Evolutionary conservation across 768 basidiomycete species (phyloP).

Genomic region (Melanogaster broomeanus): DNA sequence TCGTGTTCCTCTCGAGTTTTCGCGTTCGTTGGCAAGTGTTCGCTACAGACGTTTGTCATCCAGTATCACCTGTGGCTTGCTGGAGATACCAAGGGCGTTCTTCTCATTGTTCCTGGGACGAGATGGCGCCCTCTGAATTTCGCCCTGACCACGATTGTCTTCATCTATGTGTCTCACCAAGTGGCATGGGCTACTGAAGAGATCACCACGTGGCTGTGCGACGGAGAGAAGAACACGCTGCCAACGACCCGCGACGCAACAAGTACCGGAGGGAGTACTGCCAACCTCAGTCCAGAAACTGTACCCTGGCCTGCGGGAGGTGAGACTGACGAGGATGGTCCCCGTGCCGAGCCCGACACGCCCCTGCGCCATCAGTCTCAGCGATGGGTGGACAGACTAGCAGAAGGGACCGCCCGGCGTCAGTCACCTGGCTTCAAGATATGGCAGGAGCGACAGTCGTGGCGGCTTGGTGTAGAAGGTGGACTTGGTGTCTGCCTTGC

Average conservation of each 20-base stretch:
- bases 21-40: constrained; percentile 83
- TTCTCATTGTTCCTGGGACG: constrained; percentile 77
- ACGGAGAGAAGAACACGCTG: constrained; percentile 27
- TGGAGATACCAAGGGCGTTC: constrained; percentile 78
- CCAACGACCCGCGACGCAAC: constrained; percentile 17
- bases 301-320: constrained; percentile 7
- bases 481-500: constrained; percentile 43
- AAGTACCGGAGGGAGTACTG: not conserved
- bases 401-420: constrained; percentile 31
- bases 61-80: constrained; percentile 90
- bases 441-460: constrained; percentile 33
- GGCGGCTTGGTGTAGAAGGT: constrained; percentile 42
- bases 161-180: constrained; percentile 78
- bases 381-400: constrained; percentile 55
- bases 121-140: constrained; percentile 78
- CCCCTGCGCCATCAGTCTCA: constrained; percentile 35
- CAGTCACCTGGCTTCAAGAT: constrained; percentile 26
- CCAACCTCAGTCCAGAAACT: constrained; percentile 5
- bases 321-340: constrained; percentile 26
- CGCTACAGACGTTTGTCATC: constrained; percentile 89
- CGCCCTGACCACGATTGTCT: constrained; percentile 70
- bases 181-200: constrained; percentile 76
- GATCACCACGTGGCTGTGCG: constrained; percentile 62
- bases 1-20: constrained; percentile 69
- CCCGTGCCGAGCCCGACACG: constrained; percentile 40